Evolutionary conservation across 2,329 filamentous ascomycete species (phyloP).

Genomic region (Rutstroemia sp.): DNA sequence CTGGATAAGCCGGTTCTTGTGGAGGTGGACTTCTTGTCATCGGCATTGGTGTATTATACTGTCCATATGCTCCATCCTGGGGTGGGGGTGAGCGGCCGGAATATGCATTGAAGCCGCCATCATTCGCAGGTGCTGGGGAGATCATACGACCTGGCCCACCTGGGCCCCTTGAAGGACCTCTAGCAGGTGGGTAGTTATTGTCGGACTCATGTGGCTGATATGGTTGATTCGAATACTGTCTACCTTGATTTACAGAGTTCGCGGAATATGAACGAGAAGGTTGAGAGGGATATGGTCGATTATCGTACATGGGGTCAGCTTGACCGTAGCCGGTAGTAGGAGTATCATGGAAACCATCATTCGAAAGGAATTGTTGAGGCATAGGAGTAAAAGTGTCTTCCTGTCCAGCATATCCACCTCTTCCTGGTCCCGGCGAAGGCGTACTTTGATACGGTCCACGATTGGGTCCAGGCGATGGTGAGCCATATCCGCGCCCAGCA

Average conservation of each 20-base stretch:
- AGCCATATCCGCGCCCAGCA: background rate
- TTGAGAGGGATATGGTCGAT: conserved; percentile 15
- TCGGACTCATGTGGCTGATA: conserved; percentile 5
- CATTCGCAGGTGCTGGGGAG: conserved; percentile 20
- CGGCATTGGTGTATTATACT: background rate
- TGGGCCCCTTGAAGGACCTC: conserved; percentile 16
- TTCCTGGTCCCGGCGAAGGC: conserved; percentile 6
- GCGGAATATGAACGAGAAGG: conserved; percentile 20
- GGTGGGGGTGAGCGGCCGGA: background rate
- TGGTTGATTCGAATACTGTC: conserved; percentile 3
- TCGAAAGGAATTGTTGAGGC: conserved; percentile 17
- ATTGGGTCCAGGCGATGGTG: conserved; percentile 6
- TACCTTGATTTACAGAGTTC: conserved; percentile 12
- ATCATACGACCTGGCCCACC: conserved; percentile 16
- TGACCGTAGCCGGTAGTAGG: conserved; percentile 9
- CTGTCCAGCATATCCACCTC: conserved; percentile 13
- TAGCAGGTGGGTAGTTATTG: background rate
- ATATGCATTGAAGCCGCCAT: conserved; percentile 16
- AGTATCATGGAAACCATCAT: conserved; percentile 9
- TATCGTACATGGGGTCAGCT: conserved; percentile 11
- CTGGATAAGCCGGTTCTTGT: background rate
- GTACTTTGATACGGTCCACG: conserved; percentile 10
- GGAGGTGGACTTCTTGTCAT: conserved; percentile 3
- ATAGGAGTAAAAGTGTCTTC: conserved; percentile 1
- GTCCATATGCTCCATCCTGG: background rate